phyloP scores from a whole-genome alignment of 2,329 filamentous ascomycete species.

The Calycina marina region DNA sequence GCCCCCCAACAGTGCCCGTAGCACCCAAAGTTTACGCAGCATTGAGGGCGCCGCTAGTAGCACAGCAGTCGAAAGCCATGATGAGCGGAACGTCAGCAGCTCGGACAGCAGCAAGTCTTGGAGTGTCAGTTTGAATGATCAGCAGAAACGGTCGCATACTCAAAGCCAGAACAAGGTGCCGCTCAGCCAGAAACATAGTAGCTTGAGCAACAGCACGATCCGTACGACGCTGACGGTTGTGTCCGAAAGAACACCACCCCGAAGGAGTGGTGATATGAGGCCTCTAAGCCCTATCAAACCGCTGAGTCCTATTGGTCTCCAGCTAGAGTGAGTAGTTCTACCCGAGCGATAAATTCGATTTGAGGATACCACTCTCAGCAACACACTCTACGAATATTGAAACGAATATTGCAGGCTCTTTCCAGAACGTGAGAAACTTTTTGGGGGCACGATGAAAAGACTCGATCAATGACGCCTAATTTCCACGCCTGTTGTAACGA shows the following conservation, averaged over 20 bases:
- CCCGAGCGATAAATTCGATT: too few relatives aligned
- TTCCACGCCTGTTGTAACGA: too few relatives aligned
- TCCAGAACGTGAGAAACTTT: too few relatives aligned
- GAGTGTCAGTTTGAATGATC: conserved; percentile 19
- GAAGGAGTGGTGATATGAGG: conserved; percentile 14
- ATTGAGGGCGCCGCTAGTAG: conserved; percentile 18
- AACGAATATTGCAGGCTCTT: too few relatives aligned
- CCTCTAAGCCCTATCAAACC: conserved; percentile 53
- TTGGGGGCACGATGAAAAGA: too few relatives aligned
- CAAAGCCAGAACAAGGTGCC: conserved; percentile 30
- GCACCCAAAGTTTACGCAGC: too few relatives aligned
- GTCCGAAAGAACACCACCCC: conserved; percentile 12
- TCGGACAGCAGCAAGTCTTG: conserved; percentile 47
- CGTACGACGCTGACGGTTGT: conserved; percentile 17
- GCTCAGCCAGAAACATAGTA: conserved; percentile 29
- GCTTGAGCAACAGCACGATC: conserved; percentile 20
- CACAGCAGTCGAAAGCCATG: conserved; percentile 23
- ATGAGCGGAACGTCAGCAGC: conserved; percentile 46
- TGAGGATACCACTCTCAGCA: too few relatives aligned
- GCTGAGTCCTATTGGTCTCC: conserved; percentile 47
- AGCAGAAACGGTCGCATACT: conserved; percentile 3
- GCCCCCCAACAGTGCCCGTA: conserved; percentile 30
- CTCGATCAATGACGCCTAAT: too few relatives aligned
- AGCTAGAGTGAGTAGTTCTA: too few relatives aligned
- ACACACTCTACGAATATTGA: too few relatives aligned